Evolutionary conservation across 768 basidiomycete species (phyloP).

Genomic region (Suillus tomentosus): DNA sequence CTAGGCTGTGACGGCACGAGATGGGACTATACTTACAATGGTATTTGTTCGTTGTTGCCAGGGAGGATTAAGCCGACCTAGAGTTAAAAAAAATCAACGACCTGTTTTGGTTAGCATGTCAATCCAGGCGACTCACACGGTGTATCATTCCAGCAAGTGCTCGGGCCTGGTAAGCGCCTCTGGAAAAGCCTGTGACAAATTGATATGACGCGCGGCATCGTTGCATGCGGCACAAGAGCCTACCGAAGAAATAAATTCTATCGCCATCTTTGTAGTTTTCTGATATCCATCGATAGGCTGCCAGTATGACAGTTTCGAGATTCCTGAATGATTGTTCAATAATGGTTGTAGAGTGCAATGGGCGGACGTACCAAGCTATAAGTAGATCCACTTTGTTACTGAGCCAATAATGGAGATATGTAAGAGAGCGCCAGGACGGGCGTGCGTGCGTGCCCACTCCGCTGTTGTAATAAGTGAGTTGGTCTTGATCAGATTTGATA

Average conservation of each 20-base stretch:
- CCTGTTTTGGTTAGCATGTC: constrained; percentile 9
- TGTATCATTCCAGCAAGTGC: constrained; percentile 40
- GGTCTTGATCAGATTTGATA: constrained; percentile 18
- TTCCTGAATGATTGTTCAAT: constrained; percentile 23
- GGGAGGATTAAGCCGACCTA: constrained; percentile 37
- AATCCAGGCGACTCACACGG: constrained; percentile 20
- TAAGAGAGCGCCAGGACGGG: constrained; percentile 15
- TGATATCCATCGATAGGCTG: constrained; percentile 36
- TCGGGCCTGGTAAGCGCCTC: constrained; percentile 45
- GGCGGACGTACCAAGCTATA: constrained; percentile 30
- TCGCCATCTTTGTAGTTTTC: constrained; percentile 34
- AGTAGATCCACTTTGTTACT: constrained; percentile 30
- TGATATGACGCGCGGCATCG: not conserved
- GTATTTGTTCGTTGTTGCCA: constrained; percentile 37
- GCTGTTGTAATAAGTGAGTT: constrained; percentile 31
- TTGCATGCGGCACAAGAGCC: not conserved
- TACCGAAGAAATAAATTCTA: constrained; percentile 42
- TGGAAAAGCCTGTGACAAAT: constrained; percentile 38
- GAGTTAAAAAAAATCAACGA: not conserved
- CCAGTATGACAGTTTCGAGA: constrained; percentile 30
- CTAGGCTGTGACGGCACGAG: not conserved
- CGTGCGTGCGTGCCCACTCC: constrained; percentile 36
- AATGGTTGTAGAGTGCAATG: not conserved
- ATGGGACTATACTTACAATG: constrained; percentile 30
- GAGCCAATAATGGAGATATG: constrained; percentile 25